A percentile compares a stretch with the other conserved stretches of the same genome.
phyloP scores from a whole-genome alignment of 2,329 filamentous ascomycete species.

The Epichloe sylvatica region DNA sequence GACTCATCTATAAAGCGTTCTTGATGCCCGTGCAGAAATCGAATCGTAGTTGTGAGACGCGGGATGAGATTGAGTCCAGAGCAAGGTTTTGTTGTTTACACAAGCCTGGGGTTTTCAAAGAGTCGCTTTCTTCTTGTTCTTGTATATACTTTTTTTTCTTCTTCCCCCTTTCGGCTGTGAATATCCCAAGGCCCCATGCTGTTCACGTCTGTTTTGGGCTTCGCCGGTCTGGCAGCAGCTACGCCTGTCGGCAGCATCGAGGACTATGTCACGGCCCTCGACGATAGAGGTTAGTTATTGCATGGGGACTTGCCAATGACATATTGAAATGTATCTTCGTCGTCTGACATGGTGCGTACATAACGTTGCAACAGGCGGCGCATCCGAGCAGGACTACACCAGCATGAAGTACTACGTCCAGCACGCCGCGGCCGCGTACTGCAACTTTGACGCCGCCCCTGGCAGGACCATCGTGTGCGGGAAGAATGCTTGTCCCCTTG shows the following conservation, averaged over 20 bases:
- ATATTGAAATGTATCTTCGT: too few species aligned
- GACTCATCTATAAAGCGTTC: not conserved
- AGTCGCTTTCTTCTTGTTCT: too few species aligned
- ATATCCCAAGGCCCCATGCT: slow-evolving; percentile 9
- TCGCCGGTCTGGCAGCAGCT: slow-evolving; percentile 14
- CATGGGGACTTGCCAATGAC: not conserved
- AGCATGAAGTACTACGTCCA: slow-evolving; percentile 35
- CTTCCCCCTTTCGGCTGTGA: too few species aligned
- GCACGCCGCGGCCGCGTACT: slow-evolving; percentile 39
- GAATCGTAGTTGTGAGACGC: too few species aligned
- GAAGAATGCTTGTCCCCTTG: slow-evolving; percentile 28
- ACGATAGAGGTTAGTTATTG: slow-evolving; percentile 19
- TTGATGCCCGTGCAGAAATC: not conserved
- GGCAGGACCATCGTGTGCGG: slow-evolving; percentile 30
- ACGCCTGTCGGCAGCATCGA: slow-evolving; percentile 12
- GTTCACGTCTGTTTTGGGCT: slow-evolving; percentile 13
- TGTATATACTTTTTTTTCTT: not conserved
- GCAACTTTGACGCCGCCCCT: slow-evolving; percentile 29
- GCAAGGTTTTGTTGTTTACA: too few species aligned
- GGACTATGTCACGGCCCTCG: slow-evolving; percentile 15
- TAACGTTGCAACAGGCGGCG: slow-evolving; percentile 1
- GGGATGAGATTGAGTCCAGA: too few species aligned
- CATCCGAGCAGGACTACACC: slow-evolving; percentile 20
- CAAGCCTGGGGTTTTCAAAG: not conserved
- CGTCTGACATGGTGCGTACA: not conserved